A percentile compares a stretch with the other conserved stretches of the same genome.
Evolutionary conservation across 1,139 yeast genomes (phyloP).

Genomic region (Protomyces gravidus): DNA sequence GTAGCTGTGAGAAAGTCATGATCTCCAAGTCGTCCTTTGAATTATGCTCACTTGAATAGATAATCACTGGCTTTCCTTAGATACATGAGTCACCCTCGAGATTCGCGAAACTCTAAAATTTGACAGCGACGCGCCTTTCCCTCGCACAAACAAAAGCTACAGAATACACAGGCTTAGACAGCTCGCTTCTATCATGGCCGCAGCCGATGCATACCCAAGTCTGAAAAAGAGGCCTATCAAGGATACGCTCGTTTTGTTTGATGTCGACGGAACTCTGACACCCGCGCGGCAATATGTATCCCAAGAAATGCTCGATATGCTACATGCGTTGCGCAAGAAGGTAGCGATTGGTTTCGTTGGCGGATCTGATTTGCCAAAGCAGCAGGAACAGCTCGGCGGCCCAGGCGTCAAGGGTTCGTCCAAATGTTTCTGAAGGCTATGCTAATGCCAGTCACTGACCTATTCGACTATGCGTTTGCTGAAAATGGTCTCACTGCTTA

Average conservation of each 20-base stretch:
- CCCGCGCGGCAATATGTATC: constrained; percentile 88
- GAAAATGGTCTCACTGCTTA: constrained; percentile 98
- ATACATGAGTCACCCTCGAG: no score
- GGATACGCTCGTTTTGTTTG: constrained; percentile 66
- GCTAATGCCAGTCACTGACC: constrained; percentile 47
- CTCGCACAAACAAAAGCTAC: neutral
- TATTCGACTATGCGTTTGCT: constrained; percentile 92
- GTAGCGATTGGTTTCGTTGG: constrained; percentile 97
- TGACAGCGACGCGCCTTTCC: no score
- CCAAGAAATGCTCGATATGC: constrained; percentile 69
- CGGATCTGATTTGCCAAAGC: constrained; percentile 92
- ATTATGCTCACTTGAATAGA: no score
- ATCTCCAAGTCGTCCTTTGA: no score
- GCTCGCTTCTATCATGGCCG: constrained; percentile 3
- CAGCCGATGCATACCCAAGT: constrained; percentile 34
- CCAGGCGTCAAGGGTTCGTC: constrained; percentile 38
- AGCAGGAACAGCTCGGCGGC: constrained; percentile 89
- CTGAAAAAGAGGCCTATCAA: constrained; percentile 42
- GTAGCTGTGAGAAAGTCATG: no score
- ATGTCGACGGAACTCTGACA: constrained; percentile 96
- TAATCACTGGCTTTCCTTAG: no score
- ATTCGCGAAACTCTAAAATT: no score
- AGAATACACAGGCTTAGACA: neutral
- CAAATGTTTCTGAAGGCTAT: neutral
- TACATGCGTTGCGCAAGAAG: constrained; percentile 75